Evolutionary conservation across 345 rosid species (phyloP).

Genomic region (Microcos paniculata): DNA sequence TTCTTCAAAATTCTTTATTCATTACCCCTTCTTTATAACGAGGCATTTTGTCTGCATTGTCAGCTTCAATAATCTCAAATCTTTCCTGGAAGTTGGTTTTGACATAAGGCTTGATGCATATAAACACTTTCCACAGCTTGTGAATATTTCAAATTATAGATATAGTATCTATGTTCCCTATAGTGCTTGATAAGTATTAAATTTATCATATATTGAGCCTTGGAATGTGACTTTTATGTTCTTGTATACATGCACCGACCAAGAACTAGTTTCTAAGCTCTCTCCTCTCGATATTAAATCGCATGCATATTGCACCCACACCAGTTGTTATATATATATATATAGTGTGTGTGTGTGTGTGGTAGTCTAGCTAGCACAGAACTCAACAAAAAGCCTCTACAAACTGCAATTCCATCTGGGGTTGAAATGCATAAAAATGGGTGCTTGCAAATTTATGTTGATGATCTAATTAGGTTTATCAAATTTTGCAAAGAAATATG

Average conservation of each 20-base stretch:
- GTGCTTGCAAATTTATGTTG: neutral
- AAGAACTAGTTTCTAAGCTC: neutral
- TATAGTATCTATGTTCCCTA: too few relatives aligned
- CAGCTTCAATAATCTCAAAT: neutral
- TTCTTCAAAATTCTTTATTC: neutral
- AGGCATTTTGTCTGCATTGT: too few relatives aligned
- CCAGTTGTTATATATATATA: neutral
- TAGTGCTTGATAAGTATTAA: too few relatives aligned
- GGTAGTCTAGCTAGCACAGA: neutral
- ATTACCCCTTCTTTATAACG: neutral
- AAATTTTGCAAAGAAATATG: too few relatives aligned
- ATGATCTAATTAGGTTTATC: too few relatives aligned
- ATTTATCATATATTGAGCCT: neutral
- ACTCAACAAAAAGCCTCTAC: neutral
- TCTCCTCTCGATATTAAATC: neutral
- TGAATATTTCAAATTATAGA: neutral
- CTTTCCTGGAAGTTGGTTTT: neutral
- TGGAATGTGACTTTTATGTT: neutral
- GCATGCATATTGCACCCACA: slow-evolving; percentile 4
- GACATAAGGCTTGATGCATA: neutral
- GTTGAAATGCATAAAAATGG: neutral
- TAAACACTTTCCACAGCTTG: neutral
- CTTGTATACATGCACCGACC: neutral
- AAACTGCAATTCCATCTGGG: neutral
- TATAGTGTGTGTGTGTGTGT: too few relatives aligned